Evolutionary conservation across 768 basidiomycete species (phyloP).

Genomic region (Favolaschia claudopus): DNA sequence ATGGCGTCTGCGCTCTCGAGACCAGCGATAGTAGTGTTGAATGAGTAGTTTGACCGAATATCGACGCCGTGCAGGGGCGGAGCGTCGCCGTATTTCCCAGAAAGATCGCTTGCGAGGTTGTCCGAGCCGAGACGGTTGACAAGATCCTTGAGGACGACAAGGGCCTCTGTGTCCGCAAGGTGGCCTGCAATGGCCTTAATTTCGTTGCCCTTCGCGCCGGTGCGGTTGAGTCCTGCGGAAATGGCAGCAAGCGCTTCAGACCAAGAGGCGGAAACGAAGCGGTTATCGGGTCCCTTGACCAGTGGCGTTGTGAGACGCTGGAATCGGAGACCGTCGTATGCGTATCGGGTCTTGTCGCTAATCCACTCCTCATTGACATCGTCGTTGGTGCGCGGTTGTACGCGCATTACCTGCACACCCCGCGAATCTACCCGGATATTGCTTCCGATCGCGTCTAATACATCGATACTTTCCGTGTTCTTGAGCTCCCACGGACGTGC

Average conservation of each 20-base stretch:
- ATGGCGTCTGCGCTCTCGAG: constrained; percentile 93
- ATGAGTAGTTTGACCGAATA: constrained; percentile 94
- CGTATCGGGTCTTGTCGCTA: constrained; percentile 97
- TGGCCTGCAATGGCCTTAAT: constrained; percentile 95
- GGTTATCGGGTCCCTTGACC: constrained; percentile 82
- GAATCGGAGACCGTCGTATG: constrained; percentile 94
- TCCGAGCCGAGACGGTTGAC: constrained; percentile 94
- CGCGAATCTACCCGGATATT: constrained; percentile 97
- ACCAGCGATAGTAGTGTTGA: constrained; percentile 92
- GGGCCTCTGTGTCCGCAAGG: constrained; percentile 91
- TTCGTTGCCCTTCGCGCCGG: constrained; percentile 89
- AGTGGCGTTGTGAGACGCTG: constrained; percentile 95
- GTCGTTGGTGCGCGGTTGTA: constrained; percentile 96
- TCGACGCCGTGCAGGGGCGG: constrained; percentile 85
- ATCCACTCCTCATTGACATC: constrained; percentile 99
- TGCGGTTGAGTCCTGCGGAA: constrained; percentile 75
- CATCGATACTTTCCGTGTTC: constrained; percentile 96
- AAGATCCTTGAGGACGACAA: constrained; percentile 93
- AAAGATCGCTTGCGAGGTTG: constrained; percentile 85
- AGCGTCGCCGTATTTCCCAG: constrained; percentile 58
- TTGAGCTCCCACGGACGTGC: constrained; percentile 99
- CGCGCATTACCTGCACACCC: constrained; percentile 95
- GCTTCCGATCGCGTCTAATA: constrained; percentile 93
- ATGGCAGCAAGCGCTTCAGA: constrained; percentile 85
- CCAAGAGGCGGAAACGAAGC: constrained; percentile 92